phyloP scores from a whole-genome alignment of 805 yeast species.

The Candida qinlingensis region DNA sequence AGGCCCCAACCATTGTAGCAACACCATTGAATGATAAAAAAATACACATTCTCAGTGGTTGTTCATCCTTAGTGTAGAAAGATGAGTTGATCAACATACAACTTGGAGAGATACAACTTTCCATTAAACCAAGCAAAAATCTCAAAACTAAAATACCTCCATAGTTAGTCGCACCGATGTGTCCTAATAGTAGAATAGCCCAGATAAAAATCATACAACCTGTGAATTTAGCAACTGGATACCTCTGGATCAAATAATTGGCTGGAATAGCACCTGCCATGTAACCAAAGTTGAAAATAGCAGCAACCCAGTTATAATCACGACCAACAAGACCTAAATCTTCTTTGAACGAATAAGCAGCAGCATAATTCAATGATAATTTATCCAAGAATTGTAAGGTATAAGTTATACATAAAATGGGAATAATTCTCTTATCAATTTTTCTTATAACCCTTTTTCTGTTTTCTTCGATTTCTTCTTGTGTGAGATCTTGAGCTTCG shows the following conservation, averaged over 20 bases:
- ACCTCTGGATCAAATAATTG: slow-evolving; percentile 3
- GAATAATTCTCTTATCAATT: slow-evolving; percentile 4
- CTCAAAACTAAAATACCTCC: slow-evolving; percentile 8
- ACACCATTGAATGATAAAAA: slow-evolving; percentile 28
- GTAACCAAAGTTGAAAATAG: slow-evolving; percentile 8
- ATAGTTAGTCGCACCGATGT: slow-evolving; percentile 6
- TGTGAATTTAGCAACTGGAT: slow-evolving; percentile 4
- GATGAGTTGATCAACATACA: slow-evolving; percentile 22
- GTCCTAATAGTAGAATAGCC: slow-evolving; percentile 3
- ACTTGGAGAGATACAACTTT: slow-evolving; percentile 27
- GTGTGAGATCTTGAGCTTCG: slow-evolving; percentile 6
- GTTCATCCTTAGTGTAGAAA: slow-evolving; percentile 28
- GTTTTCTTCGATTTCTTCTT: slow-evolving; percentile 3
- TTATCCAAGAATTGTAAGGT: slow-evolving; percentile 6
- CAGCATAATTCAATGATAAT: slow-evolving; percentile 5
- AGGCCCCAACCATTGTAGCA: slow-evolving; percentile 26
- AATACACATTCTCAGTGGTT: slow-evolving; percentile 30
- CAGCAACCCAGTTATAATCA: slow-evolving; percentile 7
- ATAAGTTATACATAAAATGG: slow-evolving; percentile 4
- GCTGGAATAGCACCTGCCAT: slow-evolving; percentile 7
- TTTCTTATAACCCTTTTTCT: slow-evolving; percentile 1
- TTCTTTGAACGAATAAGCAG: slow-evolving; percentile 5
- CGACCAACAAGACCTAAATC: slow-evolving; percentile 7
- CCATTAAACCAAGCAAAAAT: slow-evolving; percentile 9
- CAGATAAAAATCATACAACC: slow-evolving; percentile 3